These are phyloP conservation scores for Pezicula carpinea DNA, from an alignment of 2,329 filamentous ascomycete genomes.

Conservation along the genomic window DNA sequence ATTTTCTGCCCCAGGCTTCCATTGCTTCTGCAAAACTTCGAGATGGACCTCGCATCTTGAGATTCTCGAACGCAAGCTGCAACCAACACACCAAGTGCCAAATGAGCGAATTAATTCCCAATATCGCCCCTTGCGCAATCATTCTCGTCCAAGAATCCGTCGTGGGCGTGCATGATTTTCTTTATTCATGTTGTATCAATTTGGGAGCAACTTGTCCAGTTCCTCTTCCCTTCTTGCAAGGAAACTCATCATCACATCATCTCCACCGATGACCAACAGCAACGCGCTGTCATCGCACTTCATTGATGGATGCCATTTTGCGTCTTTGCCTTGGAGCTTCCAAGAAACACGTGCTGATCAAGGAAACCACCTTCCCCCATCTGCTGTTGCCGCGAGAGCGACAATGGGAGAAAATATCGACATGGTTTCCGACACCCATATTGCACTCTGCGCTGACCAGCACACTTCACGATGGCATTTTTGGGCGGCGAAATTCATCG, in stretches of 20 bases:
- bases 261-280: slow-evolving; percentile 18
- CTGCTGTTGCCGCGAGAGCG: slow-evolving; percentile 16
- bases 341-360: slow-evolving; percentile 12
- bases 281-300: slow-evolving; percentile 17
- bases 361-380: slow-evolving; percentile 15
- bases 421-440: slow-evolving; percentile 16
- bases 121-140: no score
- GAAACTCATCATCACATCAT: slow-evolving; percentile 20
- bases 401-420: slow-evolving; percentile 18
- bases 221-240: slow-evolving; percentile 6
- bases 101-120: no score
- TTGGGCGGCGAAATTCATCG: slow-evolving; percentile 16
- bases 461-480: slow-evolving; percentile 16
- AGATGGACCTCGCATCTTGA: no score
- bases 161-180: no score
- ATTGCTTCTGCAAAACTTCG: no score
- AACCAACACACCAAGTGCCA: no score
- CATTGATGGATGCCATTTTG: slow-evolving; percentile 6
- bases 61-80: no score
- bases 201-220: no score
- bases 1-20: no score
- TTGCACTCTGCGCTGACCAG: no score
- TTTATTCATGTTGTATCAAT: no score
- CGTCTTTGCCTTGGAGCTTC: slow-evolving; percentile 8
- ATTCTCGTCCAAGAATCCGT: no score